Percentiles rank a stretch among this genome's conserved stretches.
Evolutionary conservation across 78 protist species (phyloP).

Genomic region (Protostelium mycophagum): DNA sequence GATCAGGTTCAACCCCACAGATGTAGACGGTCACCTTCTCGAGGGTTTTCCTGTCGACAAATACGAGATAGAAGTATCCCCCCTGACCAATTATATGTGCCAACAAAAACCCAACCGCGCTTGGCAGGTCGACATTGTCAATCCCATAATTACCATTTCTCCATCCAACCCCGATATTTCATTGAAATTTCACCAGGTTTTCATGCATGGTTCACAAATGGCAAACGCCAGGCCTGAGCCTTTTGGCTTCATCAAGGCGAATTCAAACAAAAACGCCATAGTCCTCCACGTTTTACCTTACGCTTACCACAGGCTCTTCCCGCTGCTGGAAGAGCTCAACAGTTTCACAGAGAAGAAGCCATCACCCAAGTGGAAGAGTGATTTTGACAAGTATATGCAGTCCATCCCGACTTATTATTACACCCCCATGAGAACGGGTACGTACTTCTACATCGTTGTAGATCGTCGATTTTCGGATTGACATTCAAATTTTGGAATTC

Average conservation of each 20-base stretch:
- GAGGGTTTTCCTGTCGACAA: conserved; percentile 58
- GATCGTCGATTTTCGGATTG: too few relatives aligned
- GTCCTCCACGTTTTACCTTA: conserved; percentile 42
- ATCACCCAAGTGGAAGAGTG: conserved; percentile 41
- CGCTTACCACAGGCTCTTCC: conserved; percentile 31
- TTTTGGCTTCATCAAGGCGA: conserved; percentile 41
- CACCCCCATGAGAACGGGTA: conserved; percentile 12
- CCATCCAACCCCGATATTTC: neutral
- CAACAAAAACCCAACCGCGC: conserved; percentile 8
- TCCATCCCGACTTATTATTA: conserved; percentile 49
- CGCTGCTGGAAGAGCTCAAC: conserved; percentile 21
- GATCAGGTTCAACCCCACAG: conserved; percentile 14
- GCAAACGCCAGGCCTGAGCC: conserved; percentile 38
- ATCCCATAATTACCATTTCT: neutral
- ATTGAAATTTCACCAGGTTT: neutral
- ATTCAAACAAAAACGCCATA: conserved; percentile 22
- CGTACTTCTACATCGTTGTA: neutral
- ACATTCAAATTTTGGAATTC: too few relatives aligned
- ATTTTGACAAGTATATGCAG: conserved; percentile 32
- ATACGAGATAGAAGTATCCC: conserved; percentile 50
- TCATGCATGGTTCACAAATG: conserved; percentile 17
- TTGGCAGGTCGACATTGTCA: conserved; percentile 10
- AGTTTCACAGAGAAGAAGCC: conserved; percentile 4
- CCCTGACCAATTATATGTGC: conserved; percentile 14
- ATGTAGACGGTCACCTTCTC: conserved; percentile 30